Base-by-base conservation (phyloP, 2,329 filamentous ascomycete species). In the Sclerotinia subarctica region DNA sequence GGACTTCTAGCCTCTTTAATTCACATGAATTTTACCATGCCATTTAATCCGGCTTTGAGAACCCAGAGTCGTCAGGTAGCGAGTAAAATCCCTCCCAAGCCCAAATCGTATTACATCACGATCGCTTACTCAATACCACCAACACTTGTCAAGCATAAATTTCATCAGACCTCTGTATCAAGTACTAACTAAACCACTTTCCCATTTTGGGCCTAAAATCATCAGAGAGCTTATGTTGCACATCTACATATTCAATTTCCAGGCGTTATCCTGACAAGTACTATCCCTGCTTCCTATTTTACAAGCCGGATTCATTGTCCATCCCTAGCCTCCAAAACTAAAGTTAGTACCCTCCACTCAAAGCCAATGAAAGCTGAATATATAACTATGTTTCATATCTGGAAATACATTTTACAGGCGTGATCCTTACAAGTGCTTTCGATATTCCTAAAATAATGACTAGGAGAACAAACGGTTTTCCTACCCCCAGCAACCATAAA, bases 11-110 rank as follows among this genome's bases (percentile, higher is more conserved):
- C 17, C 13, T 10, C 1, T 4, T 32, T 21, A 42, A 21, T 26
- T 8, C 3, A 54, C 6, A 42, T 32, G 52, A 32, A 11, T 1
- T 32, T 32, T n/a, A 29, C 21, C 17, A 32, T 32, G 8, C 13
- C 7, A 10, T 5, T 29, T 1, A 3, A 17, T n/a, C 26, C 2
- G 8, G 8, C 1, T 0, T 21, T 2, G 8, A 3, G 51, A 11
- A 21, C 21, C 8, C 3, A 6, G 8, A 54, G 10, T 19, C 11
- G 17, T 7, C 26, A 32, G 7, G 0, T 10, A 53, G 10, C 2
- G 8, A 21, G 8, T 21, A 0, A 54, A 32, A 32, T 21, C 3
- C 1, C 26, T 21, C 17, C 7, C 26, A 13, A 11, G 26, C 19
- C 19, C 32, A 11, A 0, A 4, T 54, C 21, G 26, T 3, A 13